These are phyloP conservation scores for Solanum arcanum DNA, from an alignment of 257 asterid species.

Conservation along the genomic window DNA sequence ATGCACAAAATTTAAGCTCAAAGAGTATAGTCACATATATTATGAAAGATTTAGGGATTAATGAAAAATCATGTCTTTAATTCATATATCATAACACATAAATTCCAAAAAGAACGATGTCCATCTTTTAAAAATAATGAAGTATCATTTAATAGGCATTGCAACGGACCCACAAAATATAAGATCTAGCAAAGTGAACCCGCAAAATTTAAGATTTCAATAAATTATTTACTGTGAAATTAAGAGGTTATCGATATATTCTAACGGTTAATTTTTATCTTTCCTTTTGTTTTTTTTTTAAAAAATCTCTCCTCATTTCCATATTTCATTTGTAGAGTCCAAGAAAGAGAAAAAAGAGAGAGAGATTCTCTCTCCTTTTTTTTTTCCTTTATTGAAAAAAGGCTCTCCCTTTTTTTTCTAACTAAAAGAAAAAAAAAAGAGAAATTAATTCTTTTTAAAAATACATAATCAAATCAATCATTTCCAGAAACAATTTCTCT, in stretches of 20 bases:
- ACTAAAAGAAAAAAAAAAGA: not conserved
- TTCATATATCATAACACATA: no score
- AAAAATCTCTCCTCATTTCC: not conserved
- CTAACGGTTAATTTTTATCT: not conserved
- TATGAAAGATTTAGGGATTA: not conserved
- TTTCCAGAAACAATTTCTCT: not conserved
- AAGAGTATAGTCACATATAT: not conserved
- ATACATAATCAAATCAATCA: not conserved
- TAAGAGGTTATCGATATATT: not conserved
- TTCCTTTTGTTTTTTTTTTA: not conserved
- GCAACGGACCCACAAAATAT: no score
- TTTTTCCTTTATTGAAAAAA: not conserved
- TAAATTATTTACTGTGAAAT: no score
- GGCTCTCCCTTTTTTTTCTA: not conserved
- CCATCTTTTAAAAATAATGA: no score
- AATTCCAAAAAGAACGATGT: not conserved
- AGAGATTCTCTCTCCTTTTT: not conserved
- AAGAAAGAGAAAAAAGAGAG: not conserved
- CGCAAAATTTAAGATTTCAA: no score
- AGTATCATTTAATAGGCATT: no score
- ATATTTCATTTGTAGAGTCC: not conserved
- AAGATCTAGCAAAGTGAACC: no score
- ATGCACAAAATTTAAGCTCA: not conserved
- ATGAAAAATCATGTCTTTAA: no score
- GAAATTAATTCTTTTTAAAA: not conserved